These are phyloP conservation scores for Globisporangium spiculum DNA, from an alignment of 352 stramenopile genomes.

Conservation along the genomic window DNA sequence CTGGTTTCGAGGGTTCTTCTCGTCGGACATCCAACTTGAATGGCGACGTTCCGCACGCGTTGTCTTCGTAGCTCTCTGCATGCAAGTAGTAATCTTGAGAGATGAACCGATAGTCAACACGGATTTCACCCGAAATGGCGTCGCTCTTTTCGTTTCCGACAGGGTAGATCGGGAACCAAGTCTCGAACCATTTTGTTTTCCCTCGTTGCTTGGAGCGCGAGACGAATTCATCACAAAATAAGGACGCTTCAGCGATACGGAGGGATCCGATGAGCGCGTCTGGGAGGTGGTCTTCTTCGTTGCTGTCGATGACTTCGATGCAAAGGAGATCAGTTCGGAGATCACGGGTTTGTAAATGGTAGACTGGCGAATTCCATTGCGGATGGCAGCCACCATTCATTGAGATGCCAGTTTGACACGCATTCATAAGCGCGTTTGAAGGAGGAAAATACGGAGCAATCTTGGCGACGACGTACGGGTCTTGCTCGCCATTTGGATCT, in stretches of 20 bases:
- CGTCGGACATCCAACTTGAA: background rate
- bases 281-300: slow-evolving; percentile 52
- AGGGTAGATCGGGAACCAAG: slow-evolving; percentile 43
- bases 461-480: slow-evolving; percentile 40
- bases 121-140: slow-evolving; percentile 31
- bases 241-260: slow-evolving; percentile 26
- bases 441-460: slow-evolving; percentile 19
- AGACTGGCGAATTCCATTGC: slow-evolving; percentile 46
- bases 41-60: background rate
- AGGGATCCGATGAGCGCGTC: slow-evolving; percentile 40
- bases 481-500: slow-evolving; percentile 46
- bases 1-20: background rate
- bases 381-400: slow-evolving; percentile 50
- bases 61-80: slow-evolving; percentile 9
- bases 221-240: slow-evolving; percentile 25
- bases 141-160: slow-evolving; percentile 3
- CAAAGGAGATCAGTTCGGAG: slow-evolving; percentile 33
- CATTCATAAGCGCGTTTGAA: slow-evolving; percentile 1
- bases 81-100: slow-evolving; percentile 28
- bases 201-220: background rate
- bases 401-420: slow-evolving; percentile 41
- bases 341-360: slow-evolving; percentile 27
- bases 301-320: slow-evolving; percentile 49
- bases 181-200: slow-evolving; percentile 39
- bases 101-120: slow-evolving; percentile 52